Conservation (phyloP, 139 green algal genomes). For the Chlamydomonas asymmetrica region DNA sequence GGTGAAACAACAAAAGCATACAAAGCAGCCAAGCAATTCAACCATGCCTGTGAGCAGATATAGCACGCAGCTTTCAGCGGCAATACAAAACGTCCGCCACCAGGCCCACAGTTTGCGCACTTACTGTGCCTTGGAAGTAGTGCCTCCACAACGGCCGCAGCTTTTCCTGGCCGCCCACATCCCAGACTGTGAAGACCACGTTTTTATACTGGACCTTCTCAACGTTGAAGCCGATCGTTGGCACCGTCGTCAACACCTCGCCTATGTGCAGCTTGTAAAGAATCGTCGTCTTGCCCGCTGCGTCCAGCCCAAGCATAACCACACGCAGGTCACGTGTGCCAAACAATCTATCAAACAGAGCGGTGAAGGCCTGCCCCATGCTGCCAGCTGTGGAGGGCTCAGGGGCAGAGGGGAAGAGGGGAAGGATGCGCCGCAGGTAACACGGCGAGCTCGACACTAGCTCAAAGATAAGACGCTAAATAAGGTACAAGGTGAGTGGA, state of each 20-base stretch:
- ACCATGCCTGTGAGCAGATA: no score
- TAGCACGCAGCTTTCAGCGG: no score
- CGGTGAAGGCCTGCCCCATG: conserved; percentile 95
- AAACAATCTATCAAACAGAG: conserved; percentile 90
- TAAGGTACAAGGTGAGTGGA: no score
- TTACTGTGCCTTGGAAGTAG: conserved; percentile 99
- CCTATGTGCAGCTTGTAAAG: conserved; percentile 99
- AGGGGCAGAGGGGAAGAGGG: not conserved
- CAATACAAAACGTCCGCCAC: no score
- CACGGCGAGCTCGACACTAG: no score
- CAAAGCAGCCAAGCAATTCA: no score
- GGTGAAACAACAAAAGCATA: no score
- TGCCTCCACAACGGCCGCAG: conserved; percentile 76
- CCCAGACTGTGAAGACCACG: conserved; percentile 96
- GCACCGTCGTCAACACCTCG: conserved; percentile 98
- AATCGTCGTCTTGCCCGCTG: conserved; percentile 99
- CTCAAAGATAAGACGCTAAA: no score
- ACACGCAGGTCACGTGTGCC: conserved; percentile 96
- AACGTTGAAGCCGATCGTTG: conserved; percentile 98
- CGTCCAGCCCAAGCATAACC: conserved; percentile 91
- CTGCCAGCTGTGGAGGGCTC: conserved; percentile 7
- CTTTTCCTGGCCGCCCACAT: conserved; percentile 96
- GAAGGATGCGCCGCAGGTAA: no score
- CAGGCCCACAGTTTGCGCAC: no score
- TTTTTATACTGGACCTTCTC: conserved; percentile 99